Conservation (phyloP, 164 flowering plant species). For the Chloranthus sessilifolius region DNA sequence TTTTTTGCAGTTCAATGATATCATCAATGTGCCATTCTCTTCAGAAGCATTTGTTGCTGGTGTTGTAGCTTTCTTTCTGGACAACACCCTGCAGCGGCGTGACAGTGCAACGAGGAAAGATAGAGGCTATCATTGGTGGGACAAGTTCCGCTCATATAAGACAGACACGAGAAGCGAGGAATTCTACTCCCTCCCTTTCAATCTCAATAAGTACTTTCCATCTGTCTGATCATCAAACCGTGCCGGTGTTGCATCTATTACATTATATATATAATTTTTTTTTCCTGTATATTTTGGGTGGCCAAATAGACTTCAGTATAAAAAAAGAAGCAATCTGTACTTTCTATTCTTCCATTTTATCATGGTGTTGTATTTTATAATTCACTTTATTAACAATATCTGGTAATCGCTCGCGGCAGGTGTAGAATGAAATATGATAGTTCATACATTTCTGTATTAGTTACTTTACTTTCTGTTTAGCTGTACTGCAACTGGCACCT, state of each 20-base stretch:
- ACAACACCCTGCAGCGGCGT: constrained; percentile 41
- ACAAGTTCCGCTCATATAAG: constrained; percentile 59
- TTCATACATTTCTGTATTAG: too few relatives aligned
- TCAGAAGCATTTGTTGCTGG: constrained; percentile 75
- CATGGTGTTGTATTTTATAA: too few relatives aligned
- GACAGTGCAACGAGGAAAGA: constrained; percentile 50
- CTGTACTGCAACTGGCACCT: too few relatives aligned
- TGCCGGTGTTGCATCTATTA: not conserved
- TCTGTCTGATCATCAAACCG: constrained; percentile 49
- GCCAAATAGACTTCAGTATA: not conserved
- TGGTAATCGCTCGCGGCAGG: too few relatives aligned
- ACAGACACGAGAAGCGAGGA: constrained; percentile 74
- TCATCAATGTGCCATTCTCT: constrained; percentile 70
- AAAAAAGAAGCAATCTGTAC: not conserved
- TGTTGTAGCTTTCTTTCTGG: constrained; percentile 48
- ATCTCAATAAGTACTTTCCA: constrained; percentile 83
- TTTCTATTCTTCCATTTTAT: not conserved
- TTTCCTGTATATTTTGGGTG: not conserved
- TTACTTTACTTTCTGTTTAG: too few relatives aligned
- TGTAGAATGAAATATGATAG: too few relatives aligned
- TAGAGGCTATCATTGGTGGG: constrained; percentile 82
- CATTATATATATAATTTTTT: not conserved
- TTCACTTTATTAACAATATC: too few relatives aligned
- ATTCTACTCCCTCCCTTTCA: constrained; percentile 70
- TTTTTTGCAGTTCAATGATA: constrained; percentile 74